Conservation (phyloP, 768 basidiomycete genomes). For the Dendrothele bispora region DNA sequence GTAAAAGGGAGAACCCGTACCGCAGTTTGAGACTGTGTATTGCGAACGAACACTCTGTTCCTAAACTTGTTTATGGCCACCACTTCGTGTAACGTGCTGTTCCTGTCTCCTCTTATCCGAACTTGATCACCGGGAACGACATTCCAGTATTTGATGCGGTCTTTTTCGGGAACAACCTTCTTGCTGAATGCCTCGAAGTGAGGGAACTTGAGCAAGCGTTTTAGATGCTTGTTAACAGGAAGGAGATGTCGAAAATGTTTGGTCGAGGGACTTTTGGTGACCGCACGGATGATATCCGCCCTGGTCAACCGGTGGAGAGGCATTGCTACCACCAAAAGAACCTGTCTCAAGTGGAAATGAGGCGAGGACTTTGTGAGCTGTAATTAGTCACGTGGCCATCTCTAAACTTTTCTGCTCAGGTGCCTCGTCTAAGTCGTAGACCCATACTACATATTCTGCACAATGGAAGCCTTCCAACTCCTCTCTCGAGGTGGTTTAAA, state of each 20-base stretch:
- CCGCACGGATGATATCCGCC: constrained; percentile 42
- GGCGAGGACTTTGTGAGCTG: too few relatives aligned
- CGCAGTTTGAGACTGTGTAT: too few relatives aligned
- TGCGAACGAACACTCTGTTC: constrained; percentile 65
- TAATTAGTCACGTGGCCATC: too few relatives aligned
- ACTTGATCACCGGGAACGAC: constrained; percentile 84
- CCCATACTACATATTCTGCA: not conserved
- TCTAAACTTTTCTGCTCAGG: too few relatives aligned
- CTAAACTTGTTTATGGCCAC: constrained; percentile 70
- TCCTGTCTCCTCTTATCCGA: constrained; percentile 64
- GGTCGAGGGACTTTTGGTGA: constrained; percentile 57
- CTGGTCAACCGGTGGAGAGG: constrained; percentile 32
- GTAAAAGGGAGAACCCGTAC: too few relatives aligned
- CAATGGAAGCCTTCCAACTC: constrained; percentile 87
- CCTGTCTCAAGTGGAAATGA: too few relatives aligned
- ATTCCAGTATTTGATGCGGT: constrained; percentile 86
- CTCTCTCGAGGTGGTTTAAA: constrained; percentile 83
- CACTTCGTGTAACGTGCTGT: constrained; percentile 65
- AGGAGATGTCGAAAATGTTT: constrained; percentile 66
- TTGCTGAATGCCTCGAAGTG: constrained; percentile 40
- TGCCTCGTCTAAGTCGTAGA: too few relatives aligned
- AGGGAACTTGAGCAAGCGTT: constrained; percentile 44
- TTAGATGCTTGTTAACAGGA: constrained; percentile 43
- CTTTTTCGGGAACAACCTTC: constrained; percentile 60
- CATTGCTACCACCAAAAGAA: too few relatives aligned